phyloP scores from a whole-genome alignment of 2,329 filamentous ascomycete species.

The Aspergillus udagawae region DNA sequence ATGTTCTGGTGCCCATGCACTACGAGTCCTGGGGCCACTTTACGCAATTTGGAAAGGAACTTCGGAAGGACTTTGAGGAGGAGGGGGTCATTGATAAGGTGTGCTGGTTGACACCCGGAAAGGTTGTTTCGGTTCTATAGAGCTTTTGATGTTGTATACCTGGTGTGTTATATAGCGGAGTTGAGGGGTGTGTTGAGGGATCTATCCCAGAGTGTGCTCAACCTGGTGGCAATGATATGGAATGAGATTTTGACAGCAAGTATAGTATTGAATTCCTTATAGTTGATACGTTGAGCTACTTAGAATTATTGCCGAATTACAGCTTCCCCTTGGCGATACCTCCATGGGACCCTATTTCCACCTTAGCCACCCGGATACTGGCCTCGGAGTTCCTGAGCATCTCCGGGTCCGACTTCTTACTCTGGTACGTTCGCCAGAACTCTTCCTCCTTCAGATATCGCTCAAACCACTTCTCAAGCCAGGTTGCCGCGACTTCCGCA shows the following conservation, averaged over 20 bases:
- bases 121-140: conserved; percentile 5
- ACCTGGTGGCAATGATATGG: no score
- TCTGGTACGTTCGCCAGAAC: conserved; percentile 12
- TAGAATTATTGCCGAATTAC: no score
- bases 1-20: conserved; percentile 46
- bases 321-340: not conserved
- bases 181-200: no score
- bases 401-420: conserved; percentile 14
- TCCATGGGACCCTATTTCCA: not conserved
- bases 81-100: conserved; percentile 36
- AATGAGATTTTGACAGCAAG: no score
- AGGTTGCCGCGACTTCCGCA: conserved; percentile 12
- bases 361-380: conserved; percentile 4
- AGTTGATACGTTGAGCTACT: no score
- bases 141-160: no score
- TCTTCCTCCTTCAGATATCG: conserved; percentile 16
- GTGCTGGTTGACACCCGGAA: conserved; percentile 32
- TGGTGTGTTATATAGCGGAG: no score
- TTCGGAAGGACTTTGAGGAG: conserved; percentile 29
- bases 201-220: no score
- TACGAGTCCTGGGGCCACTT: conserved; percentile 48
- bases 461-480: conserved; percentile 13
- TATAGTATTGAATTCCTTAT: no score
- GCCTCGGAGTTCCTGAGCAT: conserved; percentile 12
- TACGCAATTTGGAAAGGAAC: conserved; percentile 29